Conservation (phyloP, 164 flowering plant genomes). For the Vitis riparia region DNA sequence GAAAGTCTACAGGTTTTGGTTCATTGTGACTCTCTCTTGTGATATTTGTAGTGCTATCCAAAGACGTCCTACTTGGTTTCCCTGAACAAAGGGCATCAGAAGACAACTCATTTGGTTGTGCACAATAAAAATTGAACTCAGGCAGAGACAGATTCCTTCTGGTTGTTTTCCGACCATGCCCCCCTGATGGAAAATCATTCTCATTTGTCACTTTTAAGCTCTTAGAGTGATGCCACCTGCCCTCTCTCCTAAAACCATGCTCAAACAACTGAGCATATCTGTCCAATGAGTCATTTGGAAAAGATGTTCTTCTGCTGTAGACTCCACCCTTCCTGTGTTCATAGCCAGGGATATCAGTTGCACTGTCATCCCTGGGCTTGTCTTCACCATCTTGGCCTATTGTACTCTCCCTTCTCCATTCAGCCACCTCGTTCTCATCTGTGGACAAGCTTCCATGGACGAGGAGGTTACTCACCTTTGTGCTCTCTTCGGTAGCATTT, state of each 20-base stretch:
- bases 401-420: not conserved
- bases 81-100: conserved; percentile 11
- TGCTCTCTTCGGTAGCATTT: conserved; percentile 19
- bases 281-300: conserved; percentile 29
- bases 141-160: conserved; percentile 34
- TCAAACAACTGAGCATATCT: conserved; percentile 31
- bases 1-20: not conserved
- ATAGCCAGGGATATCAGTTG: conserved; percentile 8
- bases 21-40: conserved; percentile 1
- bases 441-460: not conserved
- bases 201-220: conserved; percentile 32
- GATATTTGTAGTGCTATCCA: not conserved
- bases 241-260: conserved; percentile 11
- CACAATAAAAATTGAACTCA: conserved; percentile 17
- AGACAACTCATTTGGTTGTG: conserved; percentile 17
- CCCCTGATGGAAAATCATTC: conserved; percentile 10
- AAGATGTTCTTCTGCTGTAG: conserved; percentile 18
- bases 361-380: not conserved
- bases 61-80: not conserved
- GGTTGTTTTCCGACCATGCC: conserved; percentile 6
- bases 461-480: conserved; percentile 3
- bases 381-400: not conserved
- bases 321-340: not conserved
- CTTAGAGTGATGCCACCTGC: conserved; percentile 20
- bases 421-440: conserved; percentile 7